A percentile compares a stretch with the other conserved stretches of the same genome.
phyloP scores from a whole-genome alignment of 106 monocot species.

The Xerophyta viscosa region DNA sequence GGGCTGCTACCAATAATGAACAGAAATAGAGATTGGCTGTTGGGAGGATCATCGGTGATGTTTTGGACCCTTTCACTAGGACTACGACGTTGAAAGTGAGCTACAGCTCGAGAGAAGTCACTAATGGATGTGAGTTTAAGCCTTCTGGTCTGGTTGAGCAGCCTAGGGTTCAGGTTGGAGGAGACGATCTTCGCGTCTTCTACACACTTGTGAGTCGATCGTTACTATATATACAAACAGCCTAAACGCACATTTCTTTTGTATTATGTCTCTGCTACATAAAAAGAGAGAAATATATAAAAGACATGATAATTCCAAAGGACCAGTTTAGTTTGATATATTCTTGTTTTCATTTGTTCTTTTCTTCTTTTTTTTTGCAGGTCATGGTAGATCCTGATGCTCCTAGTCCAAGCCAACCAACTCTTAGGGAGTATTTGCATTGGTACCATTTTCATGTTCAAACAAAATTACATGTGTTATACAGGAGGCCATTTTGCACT shows the following conservation, averaged over 20 bases:
- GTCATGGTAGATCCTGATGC: slow-evolving; percentile 10
- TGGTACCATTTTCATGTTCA: background rate
- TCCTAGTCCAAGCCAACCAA: slow-evolving; percentile 5
- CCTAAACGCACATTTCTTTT: too few species aligned
- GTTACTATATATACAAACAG: too few species aligned
- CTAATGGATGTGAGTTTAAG: slow-evolving; percentile 36
- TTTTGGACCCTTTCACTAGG: slow-evolving; percentile 32
- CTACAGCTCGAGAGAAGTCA: slow-evolving; percentile 15
- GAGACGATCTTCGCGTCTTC: slow-evolving; percentile 41
- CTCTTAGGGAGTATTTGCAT: slow-evolving; percentile 7
- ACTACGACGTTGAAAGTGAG: slow-evolving; percentile 17
- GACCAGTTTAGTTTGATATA: too few species aligned
- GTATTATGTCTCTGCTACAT: too few species aligned
- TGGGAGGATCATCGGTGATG: slow-evolving; percentile 60
- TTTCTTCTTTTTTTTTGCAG: background rate
- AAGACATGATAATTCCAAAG: too few species aligned
- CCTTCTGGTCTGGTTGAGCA: slow-evolving; percentile 29
- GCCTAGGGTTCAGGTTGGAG: slow-evolving; percentile 45
- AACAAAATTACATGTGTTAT: too few species aligned
- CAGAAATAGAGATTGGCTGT: too few species aligned
- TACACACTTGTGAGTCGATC: slow-evolving; percentile 56
- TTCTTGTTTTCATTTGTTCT: too few species aligned
- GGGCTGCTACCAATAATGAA: too few species aligned
- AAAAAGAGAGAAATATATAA: too few species aligned
- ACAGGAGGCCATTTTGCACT: background rate